A percentile compares a stretch with the other conserved stretches of the same genome.
These are phyloP conservation scores for Zymoseptoria brevis DNA, from an alignment of 2,329 filamentous ascomycete genomes.

Conservation along the genomic window DNA sequence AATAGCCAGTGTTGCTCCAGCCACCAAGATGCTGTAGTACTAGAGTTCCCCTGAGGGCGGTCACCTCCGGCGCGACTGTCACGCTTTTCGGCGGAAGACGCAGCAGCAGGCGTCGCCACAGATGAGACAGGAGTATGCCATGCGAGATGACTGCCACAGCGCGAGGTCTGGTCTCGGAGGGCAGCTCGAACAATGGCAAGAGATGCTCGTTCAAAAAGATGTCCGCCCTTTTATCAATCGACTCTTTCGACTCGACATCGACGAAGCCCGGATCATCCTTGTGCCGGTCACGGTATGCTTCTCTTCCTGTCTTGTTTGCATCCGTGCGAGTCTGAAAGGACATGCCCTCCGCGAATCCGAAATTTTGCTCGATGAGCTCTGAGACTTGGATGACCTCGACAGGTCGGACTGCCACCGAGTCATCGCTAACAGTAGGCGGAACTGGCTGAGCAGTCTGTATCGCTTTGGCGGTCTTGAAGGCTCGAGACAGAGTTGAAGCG, in stretches of 20 bases:
- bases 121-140: slow-evolving; percentile 65
- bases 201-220: slow-evolving; percentile 60
- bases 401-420: neutral
- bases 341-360: slow-evolving; percentile 62
- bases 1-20: slow-evolving; percentile 60
- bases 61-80: slow-evolving; percentile 36
- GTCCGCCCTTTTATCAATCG: slow-evolving; percentile 57
- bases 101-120: slow-evolving; percentile 57
- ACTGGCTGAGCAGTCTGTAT: slow-evolving; percentile 50
- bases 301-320: slow-evolving; percentile 30
- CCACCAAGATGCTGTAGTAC: slow-evolving; percentile 48
- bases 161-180: slow-evolving; percentile 1
- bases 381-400: slow-evolving; percentile 35
- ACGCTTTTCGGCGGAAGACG: slow-evolving; percentile 46
- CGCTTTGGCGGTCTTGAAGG: slow-evolving; percentile 61
- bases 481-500: slow-evolving; percentile 69
- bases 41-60: slow-evolving; percentile 29
- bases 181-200: slow-evolving; percentile 44
- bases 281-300: slow-evolving; percentile 34
- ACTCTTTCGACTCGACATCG: slow-evolving; percentile 59
- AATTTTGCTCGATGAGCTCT: slow-evolving; percentile 64
- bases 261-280: slow-evolving; percentile 39
- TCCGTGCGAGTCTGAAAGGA: slow-evolving; percentile 42
- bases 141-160: slow-evolving; percentile 68
- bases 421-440: neutral